Percentiles rank a stretch among this genome's conserved stretches.
Conservation (phyloP, 2,329 filamentous ascomycete genomes). For the Diaporthe amygdali region DNA sequence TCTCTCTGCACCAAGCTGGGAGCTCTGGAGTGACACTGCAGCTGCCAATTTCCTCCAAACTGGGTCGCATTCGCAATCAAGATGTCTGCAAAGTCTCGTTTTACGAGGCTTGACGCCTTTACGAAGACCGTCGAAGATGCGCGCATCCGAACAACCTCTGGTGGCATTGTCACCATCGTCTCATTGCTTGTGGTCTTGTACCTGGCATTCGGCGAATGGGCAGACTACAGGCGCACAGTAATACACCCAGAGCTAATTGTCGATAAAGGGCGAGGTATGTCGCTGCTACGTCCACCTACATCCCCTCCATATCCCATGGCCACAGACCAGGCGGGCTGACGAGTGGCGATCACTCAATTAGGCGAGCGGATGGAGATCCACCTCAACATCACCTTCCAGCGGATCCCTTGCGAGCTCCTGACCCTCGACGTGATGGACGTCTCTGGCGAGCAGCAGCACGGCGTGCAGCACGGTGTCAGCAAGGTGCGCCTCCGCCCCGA, state of each 20-base stretch:
- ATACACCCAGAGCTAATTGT: constrained; percentile 94
- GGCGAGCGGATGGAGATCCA: constrained; percentile 99
- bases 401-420: constrained; percentile 90
- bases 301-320: neutral
- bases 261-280: constrained; percentile 89
- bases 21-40: neutral
- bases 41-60: neutral
- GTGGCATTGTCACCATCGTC: constrained; percentile 91
- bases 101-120: constrained; percentile 96
- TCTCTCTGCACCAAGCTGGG: neutral
- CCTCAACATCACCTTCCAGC: constrained; percentile 94
- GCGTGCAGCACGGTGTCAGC: constrained; percentile 88
- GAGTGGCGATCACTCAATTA: constrained; percentile 38
- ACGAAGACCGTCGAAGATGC: constrained; percentile 99
- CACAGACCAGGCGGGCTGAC: constrained; percentile 26
- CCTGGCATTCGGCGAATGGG: constrained; percentile 94
- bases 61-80: constrained; percentile 15
- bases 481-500: constrained; percentile 82
- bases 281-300: neutral
- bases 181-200: constrained; percentile 89
- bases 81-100: constrained; percentile 92
- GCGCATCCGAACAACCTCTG: constrained; percentile 91
- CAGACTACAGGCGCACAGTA: constrained; percentile 83
- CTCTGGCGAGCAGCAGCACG: constrained; percentile 94
- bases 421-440: constrained; percentile 99